phyloP scores from a whole-genome alignment of 768 basidiomycete species.

The Rhodocollybia butyracea region DNA sequence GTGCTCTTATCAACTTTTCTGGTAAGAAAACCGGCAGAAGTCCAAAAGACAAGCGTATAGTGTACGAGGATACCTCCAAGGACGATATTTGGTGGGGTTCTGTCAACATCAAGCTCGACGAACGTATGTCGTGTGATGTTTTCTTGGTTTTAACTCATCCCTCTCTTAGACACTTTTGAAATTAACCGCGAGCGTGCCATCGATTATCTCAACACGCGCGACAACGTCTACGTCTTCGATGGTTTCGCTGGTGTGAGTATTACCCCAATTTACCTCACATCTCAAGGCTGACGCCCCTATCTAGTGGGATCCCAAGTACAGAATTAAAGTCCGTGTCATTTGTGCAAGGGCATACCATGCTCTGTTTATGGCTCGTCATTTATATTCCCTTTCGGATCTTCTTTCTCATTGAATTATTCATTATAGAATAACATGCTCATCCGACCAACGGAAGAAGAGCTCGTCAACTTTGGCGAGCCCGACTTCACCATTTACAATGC shows the following conservation, averaged over 20 bases:
- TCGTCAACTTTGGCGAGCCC: conserved; percentile 92
- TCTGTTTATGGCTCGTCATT: conserved; percentile 84
- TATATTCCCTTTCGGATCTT: conserved; percentile 15
- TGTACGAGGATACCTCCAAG: conserved; percentile 94
- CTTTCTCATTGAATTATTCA: not conserved
- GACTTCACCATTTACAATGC: conserved; percentile 99
- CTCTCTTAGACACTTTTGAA: conserved; percentile 79
- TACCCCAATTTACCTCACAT: not conserved
- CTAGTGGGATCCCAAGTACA: conserved; percentile 97
- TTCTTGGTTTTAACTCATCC: conserved; percentile 22
- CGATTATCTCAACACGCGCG: conserved; percentile 97
- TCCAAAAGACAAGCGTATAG: conserved; percentile 99
- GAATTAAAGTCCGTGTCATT: conserved; percentile 99
- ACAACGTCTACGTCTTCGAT: conserved; percentile 98
- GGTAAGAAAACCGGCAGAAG: conserved; percentile 98
- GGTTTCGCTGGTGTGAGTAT: conserved; percentile 81
- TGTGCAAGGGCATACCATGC: conserved; percentile 98
- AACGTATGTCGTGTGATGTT: conserved; percentile 38
- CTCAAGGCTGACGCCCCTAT: conserved; percentile 11
- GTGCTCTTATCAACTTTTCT: conserved; percentile 98
- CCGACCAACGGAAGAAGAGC: conserved; percentile 92
- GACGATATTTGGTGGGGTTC: conserved; percentile 99
- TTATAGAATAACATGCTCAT: conserved; percentile 97
- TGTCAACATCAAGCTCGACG: conserved; percentile 99
- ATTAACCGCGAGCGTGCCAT: conserved; percentile 99